These are phyloP conservation scores for Centella asiatica DNA, from an alignment of 129 eudicot species.

Conservation along the genomic window DNA sequence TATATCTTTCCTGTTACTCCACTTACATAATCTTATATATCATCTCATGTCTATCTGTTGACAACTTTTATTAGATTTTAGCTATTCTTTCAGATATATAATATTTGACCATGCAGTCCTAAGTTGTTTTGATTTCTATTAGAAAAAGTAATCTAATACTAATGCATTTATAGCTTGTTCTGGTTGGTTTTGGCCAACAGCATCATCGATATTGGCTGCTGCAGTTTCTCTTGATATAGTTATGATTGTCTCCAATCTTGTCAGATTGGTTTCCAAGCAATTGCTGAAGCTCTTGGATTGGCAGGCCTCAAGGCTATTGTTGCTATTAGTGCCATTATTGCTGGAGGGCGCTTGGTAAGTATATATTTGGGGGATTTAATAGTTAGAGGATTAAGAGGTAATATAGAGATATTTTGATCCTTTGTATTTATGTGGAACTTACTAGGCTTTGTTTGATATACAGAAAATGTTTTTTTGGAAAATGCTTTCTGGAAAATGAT, in stretches of 20 bases:
- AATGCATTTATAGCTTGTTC: not conserved
- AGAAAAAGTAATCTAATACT: not conserved
- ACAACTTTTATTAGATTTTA: not conserved
- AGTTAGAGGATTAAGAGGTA: not conserved
- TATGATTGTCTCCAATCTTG: conserved; percentile 6
- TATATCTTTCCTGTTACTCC: not conserved
- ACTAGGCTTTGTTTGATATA: too few relatives aligned
- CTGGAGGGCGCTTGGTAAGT: conserved; percentile 97
- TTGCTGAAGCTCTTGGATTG: conserved; percentile 99
- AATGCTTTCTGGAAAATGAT: not conserved
- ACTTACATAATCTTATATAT: not conserved
- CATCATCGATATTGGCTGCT: not conserved
- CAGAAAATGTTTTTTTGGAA: too few relatives aligned
- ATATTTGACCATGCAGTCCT: not conserved
- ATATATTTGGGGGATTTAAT: conserved; percentile 2
- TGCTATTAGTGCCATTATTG: conserved; percentile 96
- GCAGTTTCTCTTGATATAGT: conserved; percentile 7
- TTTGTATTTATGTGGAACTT: not conserved
- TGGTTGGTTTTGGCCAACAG: not conserved
- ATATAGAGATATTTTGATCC: not conserved
- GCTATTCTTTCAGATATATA: not conserved
- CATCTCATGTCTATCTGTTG: not conserved
- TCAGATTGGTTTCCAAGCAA: conserved; percentile 93
- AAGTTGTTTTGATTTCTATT: not conserved
- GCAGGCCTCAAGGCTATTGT: conserved; percentile 96